Evolutionary conservation across 345 rosid species (phyloP).

Genomic region (Boechera stricta): DNA sequence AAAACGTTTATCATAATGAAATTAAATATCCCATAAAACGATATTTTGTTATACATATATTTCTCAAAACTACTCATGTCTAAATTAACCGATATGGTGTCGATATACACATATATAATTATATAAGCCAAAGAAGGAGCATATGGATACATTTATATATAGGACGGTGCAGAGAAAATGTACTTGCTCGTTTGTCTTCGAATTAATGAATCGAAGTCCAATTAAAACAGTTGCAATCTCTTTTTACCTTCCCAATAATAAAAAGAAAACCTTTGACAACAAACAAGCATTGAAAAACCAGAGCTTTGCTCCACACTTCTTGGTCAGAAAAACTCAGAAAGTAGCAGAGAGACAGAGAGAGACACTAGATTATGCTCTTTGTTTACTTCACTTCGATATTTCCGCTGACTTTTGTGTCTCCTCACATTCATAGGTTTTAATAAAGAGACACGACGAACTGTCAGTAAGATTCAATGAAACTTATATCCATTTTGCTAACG

Average conservation of each 20-base stretch:
- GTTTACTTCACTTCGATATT: slow-evolving; percentile 37
- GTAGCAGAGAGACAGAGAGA: background rate
- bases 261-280: slow-evolving; percentile 34
- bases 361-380: slow-evolving; percentile 19
- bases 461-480: slow-evolving; percentile 37
- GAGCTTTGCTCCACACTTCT: slow-evolving; percentile 46
- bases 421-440: slow-evolving; percentile 31
- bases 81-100: background rate
- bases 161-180: slow-evolving; percentile 41
- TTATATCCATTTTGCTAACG: slow-evolving; percentile 23
- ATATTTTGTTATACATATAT: background rate
- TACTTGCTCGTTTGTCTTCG: slow-evolving; percentile 39
- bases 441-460: slow-evolving; percentile 36
- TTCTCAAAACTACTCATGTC: background rate
- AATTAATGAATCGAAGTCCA: slow-evolving; percentile 22
- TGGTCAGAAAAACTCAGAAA: slow-evolving; percentile 35
- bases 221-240: slow-evolving; percentile 29
- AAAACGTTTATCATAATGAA: background rate
- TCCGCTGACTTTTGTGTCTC: slow-evolving; percentile 42
- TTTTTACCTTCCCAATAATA: slow-evolving; percentile 39
- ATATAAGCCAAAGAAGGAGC: background rate
- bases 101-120: background rate
- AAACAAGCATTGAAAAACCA: slow-evolving; percentile 36
- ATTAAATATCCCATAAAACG: background rate
- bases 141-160: slow-evolving; percentile 20